Conservation (phyloP, 2,329 filamentous ascomycete species). For the Xylaria digitata region DNA sequence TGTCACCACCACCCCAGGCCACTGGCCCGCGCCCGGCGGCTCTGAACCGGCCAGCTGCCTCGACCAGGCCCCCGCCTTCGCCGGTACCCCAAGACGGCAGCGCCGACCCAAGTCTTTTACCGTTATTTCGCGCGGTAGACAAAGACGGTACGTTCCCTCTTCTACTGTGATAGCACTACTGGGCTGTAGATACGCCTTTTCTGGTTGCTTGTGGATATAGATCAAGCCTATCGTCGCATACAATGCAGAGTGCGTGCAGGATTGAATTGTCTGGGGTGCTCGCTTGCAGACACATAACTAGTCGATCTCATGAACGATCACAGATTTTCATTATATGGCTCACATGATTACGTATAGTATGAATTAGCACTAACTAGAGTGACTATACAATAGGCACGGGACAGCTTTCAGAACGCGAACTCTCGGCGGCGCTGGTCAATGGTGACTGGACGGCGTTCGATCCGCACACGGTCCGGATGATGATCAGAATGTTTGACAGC, state of each 20-base stretch:
- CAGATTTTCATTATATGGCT: constrained; percentile 24
- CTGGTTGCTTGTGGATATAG: background rate
- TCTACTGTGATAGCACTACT: background rate
- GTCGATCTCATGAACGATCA: background rate
- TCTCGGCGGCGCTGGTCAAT: constrained; percentile 91
- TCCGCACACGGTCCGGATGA: constrained; percentile 93
- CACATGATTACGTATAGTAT: constrained; percentile 17
- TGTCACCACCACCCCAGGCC: constrained; percentile 63
- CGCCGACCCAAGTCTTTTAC: constrained; percentile 80
- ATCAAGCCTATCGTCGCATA: background rate
- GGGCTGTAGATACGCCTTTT: background rate
- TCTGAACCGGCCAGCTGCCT: constrained; percentile 64
- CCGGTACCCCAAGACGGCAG: constrained; percentile 64
- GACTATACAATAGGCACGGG: constrained; percentile 70
- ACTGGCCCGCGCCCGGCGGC: constrained; percentile 55
- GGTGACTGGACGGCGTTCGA: constrained; percentile 97
- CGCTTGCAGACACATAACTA: constrained; percentile 6
- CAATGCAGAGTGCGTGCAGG: background rate
- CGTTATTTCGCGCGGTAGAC: constrained; percentile 91
- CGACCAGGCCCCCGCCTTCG: constrained; percentile 73
- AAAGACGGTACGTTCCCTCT: constrained; percentile 71
- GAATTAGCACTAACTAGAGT: constrained; percentile 25
- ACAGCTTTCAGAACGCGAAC: constrained; percentile 85
- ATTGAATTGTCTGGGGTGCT: constrained; percentile 1
- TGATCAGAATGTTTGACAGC: constrained; percentile 99